Conservation (phyloP, 225 moss, liverwort and hornwort species). For the Rhytidiadelphus loreus region DNA sequence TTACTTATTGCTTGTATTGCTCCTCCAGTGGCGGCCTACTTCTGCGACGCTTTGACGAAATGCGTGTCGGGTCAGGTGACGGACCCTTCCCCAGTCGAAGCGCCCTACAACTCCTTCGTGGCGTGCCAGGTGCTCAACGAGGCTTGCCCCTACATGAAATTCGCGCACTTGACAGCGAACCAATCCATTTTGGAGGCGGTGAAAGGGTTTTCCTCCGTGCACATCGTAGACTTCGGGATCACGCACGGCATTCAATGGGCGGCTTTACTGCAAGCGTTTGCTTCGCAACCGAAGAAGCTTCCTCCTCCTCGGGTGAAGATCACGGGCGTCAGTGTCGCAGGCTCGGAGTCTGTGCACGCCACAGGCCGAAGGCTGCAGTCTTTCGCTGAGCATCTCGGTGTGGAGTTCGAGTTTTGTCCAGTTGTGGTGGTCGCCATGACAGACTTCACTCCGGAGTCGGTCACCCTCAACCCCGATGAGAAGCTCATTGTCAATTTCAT, state of each 20-base stretch:
- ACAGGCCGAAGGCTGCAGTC: conserved; percentile 45
- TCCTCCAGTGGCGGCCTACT: conserved; percentile 44
- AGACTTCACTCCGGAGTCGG: conserved; percentile 23
- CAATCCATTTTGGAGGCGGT: conserved; percentile 59
- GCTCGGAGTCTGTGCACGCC: conserved; percentile 22
- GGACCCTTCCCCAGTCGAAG: conserved; percentile 11
- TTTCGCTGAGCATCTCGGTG: conserved; percentile 32
- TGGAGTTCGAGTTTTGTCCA: conserved; percentile 51
- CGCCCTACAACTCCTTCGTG: conserved; percentile 28
- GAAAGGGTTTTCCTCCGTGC: conserved; percentile 36
- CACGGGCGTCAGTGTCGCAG: conserved; percentile 34
- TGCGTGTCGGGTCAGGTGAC: conserved; percentile 17
- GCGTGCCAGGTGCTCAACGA: conserved; percentile 53
- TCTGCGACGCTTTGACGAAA: conserved; percentile 45
- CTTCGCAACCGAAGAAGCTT: conserved; percentile 35
- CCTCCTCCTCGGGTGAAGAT: conserved; percentile 47
- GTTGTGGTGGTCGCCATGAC: conserved; percentile 17
- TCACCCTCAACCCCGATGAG: conserved; percentile 22
- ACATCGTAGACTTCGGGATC: conserved; percentile 63
- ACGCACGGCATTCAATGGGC: conserved; percentile 67
- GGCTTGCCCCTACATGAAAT: conserved; percentile 65
- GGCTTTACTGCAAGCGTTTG: conserved; percentile 56
- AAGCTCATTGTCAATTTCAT: conserved; percentile 44
- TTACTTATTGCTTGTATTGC: neutral
- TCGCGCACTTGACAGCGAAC: conserved; percentile 67